Evolutionary conservation across 441 rosid species (phyloP), one percentile per base, ranked within the genome.

Genomic region (Cnidoscolus chayamansa): DNA sequence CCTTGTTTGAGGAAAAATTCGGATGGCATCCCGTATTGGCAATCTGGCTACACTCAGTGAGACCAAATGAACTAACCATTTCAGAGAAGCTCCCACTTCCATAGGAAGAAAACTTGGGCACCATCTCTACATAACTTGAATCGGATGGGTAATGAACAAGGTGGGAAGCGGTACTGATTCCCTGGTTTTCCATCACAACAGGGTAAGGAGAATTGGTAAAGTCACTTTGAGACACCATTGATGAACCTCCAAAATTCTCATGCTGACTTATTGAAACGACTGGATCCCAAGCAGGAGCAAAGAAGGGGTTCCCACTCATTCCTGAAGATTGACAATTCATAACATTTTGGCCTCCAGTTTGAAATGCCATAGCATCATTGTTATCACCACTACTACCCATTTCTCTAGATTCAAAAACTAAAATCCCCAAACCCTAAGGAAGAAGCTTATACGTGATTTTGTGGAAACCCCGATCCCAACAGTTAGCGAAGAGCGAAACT

Each of bases 271-370:
- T 68, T 16, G 90, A 81, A 70, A 83, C 87, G 63, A 88, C 76
- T 51, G 91, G 86, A 84, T 90, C 97, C 97, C 97, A 94, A 77
- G 85, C 89, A 68, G 97, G 78, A 81, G 85, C 80, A 81, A 85
- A 92, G 85, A 87, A 89, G 75, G 88, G 78, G 51, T 76, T 77
- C 40, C 68, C 63, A 64, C 43, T 75, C 81, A 79, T 82, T 71
- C 78, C 86, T 3, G 86, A 87, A 64, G 90, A 75, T 61, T 77
- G 67, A 69, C 82, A 77, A 81, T 78, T 86, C 66, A 75, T 40
- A 49, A 72, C 63, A 65, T 81, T 72, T 73, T 81, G 86, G 67
- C 74, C 83, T 77, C 82, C 87, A 76, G 72, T 82, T 63, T 79
- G 90, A 76, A 81, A 88, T 50, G 76, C 84, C 80, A 79, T 63